A percentile compares a stretch with the other conserved stretches of the same genome.
Conservation (phyloP, 148 eudicot species). For the Arctostaphylos glauca region DNA sequence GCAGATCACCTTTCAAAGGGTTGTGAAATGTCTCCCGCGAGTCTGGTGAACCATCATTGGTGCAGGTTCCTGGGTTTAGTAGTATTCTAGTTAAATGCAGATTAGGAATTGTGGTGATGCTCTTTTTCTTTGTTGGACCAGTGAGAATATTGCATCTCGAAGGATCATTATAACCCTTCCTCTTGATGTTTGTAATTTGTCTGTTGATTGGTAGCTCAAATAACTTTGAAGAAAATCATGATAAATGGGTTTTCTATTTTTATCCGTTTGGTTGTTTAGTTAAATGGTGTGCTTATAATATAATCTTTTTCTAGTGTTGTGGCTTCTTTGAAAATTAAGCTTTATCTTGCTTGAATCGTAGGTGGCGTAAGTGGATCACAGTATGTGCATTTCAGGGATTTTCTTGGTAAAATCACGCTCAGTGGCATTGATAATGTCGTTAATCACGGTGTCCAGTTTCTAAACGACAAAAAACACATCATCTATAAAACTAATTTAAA, state of each 20-base stretch:
- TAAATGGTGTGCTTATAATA: background rate
- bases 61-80: background rate
- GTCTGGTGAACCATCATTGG: background rate
- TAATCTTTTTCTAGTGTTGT: background rate
- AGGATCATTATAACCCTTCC: background rate
- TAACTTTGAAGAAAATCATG: background rate
- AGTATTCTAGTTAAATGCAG: background rate
- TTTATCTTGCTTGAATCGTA: too few relatives aligned
- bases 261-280: background rate
- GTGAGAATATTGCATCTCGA: background rate
- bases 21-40: background rate
- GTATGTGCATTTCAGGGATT: too few relatives aligned
- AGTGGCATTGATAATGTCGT: too few relatives aligned
- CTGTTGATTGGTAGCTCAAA: background rate
- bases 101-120: background rate
- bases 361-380: too few relatives aligned
- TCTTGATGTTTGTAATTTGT: background rate
- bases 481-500: too few relatives aligned
- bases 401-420: too few relatives aligned
- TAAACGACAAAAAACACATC: too few relatives aligned
- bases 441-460: too few relatives aligned
- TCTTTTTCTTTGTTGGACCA: background rate
- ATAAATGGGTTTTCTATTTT: background rate
- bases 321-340: background rate
- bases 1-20: conserved; percentile 9